Percentiles rank a stretch among this genome's conserved stretches.
Evolutionary conservation across 345 rosid genomes (phyloP).

Genomic region (Carallia brachiata): DNA sequence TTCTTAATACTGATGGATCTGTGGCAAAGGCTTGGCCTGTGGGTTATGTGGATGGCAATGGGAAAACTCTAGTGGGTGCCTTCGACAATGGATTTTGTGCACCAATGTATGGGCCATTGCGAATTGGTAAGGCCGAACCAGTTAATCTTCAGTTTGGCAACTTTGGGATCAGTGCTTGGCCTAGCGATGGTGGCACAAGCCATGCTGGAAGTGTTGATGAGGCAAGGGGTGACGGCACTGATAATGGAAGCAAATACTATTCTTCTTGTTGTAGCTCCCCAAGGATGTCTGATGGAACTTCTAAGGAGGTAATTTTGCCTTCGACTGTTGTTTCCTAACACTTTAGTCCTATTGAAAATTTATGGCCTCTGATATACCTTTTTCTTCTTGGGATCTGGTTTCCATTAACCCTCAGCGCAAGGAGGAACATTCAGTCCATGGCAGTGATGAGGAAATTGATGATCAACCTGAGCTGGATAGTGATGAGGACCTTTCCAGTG

Average conservation of each 20-base stretch:
- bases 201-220: conserved; percentile 91
- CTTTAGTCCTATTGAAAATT: neutral
- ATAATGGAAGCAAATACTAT: conserved; percentile 69
- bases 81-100: conserved; percentile 46
- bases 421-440: conserved; percentile 89
- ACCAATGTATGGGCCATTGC: conserved; percentile 80
- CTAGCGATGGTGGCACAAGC: conserved; percentile 92
- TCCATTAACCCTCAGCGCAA: conserved; percentile 49
- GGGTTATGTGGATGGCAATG: conserved; percentile 49
- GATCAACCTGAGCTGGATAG: conserved; percentile 81
- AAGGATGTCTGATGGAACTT: conserved; percentile 71
- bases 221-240: conserved; percentile 68
- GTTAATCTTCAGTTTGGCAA: conserved; percentile 94
- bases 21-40: conserved; percentile 98
- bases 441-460: conserved; percentile 95
- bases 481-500: conserved; percentile 81
- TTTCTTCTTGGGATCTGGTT: conserved; percentile 8
- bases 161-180: conserved; percentile 99
- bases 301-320: conserved; percentile 71
- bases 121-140: conserved; percentile 78
- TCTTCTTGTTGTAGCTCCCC: conserved; percentile 99
- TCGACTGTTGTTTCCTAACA: neutral
- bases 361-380: neutral
- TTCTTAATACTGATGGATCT: conserved; percentile 87
- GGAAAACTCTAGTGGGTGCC: conserved; percentile 44